Conservation (phyloP, 116 monocot genomes). For the Dioscorea cayenensis region DNA sequence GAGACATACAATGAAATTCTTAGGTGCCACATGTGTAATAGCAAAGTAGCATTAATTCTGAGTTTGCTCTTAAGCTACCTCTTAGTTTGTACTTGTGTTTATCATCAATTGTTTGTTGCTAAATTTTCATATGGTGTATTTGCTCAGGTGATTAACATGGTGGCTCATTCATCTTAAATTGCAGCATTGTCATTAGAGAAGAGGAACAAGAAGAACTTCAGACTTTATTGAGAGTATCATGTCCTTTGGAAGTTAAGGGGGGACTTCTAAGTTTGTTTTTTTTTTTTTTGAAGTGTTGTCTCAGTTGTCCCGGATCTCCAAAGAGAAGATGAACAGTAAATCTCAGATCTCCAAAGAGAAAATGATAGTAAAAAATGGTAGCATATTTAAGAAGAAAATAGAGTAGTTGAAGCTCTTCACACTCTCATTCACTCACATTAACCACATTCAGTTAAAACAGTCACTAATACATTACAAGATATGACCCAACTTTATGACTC, state of each 20-base stretch:
- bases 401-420: too few relatives aligned
- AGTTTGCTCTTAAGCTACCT: neutral
- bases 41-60: constrained; percentile 36
- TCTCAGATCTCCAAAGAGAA: too few relatives aligned
- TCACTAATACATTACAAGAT: too few relatives aligned
- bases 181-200: constrained; percentile 89
- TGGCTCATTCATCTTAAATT: constrained; percentile 94
- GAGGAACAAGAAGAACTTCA: constrained; percentile 95
- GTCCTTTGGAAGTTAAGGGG: constrained; percentile 88
- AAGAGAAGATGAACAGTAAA: too few relatives aligned
- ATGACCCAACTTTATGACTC: too few relatives aligned
- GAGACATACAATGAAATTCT: constrained; percentile 98
- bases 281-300: too few relatives aligned
- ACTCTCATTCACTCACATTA: too few relatives aligned
- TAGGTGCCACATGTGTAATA: constrained; percentile 91
- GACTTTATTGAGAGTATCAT: constrained; percentile 39
- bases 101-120: neutral
- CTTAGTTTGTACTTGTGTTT: neutral
- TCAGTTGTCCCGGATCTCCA: too few relatives aligned
- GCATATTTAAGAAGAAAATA: too few relatives aligned
- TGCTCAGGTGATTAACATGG: constrained; percentile 85
- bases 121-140: constrained; percentile 1
- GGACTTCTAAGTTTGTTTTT: too few relatives aligned
- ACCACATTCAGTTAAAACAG: too few relatives aligned
- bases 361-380: too few relatives aligned